These are phyloP conservation scores for Hypoxylon sp. DNA, from an alignment of 2,329 filamentous ascomycete species.

Conservation along the genomic window DNA sequence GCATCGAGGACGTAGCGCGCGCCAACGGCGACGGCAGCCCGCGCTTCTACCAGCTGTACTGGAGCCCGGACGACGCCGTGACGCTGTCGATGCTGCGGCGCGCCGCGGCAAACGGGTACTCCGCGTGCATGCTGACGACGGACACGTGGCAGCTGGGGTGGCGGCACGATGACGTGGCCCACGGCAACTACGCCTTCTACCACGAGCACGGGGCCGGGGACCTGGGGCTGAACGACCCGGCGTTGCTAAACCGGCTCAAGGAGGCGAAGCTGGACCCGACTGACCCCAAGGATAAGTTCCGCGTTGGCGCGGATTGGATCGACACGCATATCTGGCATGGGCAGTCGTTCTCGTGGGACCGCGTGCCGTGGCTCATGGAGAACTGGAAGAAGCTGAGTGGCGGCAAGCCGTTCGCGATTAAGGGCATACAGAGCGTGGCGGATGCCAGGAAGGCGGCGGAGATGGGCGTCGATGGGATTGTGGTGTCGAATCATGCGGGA, in stretches of 20 bases:
- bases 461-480: slow-evolving; percentile 71
- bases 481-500: slow-evolving; percentile 72
- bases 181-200: slow-evolving; percentile 75
- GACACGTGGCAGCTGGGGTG: slow-evolving; percentile 76
- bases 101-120: slow-evolving; percentile 68
- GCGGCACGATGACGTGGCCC: slow-evolving; percentile 71
- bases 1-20: slow-evolving; percentile 70
- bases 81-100: slow-evolving; percentile 69
- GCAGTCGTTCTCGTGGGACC: slow-evolving; percentile 73
- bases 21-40: slow-evolving; percentile 65
- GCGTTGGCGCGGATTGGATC: slow-evolving; percentile 73
- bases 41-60: slow-evolving; percentile 75
- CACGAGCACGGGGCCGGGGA: slow-evolving; percentile 70
- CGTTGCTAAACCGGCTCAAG: slow-evolving; percentile 68
- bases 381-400: slow-evolving; percentile 72
- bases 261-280: slow-evolving; percentile 70
- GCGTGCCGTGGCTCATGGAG: slow-evolving; percentile 72
- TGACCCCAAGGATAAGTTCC: slow-evolving; percentile 63
- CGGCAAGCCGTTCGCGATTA: slow-evolving; percentile 72
- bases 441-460: slow-evolving; percentile 72
- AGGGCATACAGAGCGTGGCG: slow-evolving; percentile 73
- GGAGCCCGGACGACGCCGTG: slow-evolving; percentile 74
- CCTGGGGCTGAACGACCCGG: slow-evolving; percentile 70
- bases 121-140: slow-evolving; percentile 71
- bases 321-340: slow-evolving; percentile 75